Evolutionary conservation across 306 rosid species (phyloP), one percentile per base, ranked within the genome.

Genomic region (Dalbergia cultrata): DNA sequence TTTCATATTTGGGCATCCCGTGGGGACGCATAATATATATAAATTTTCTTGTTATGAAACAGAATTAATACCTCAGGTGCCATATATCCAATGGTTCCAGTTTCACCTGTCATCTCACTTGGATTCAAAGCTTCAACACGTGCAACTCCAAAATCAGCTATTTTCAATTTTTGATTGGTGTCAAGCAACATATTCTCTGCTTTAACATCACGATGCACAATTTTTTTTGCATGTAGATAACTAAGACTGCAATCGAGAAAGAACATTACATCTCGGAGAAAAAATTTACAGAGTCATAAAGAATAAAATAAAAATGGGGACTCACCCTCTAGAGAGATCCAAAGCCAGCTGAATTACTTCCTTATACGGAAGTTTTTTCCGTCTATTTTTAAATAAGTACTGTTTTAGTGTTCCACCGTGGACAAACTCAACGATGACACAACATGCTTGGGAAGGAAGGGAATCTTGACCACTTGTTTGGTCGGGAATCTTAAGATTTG

Each of bases 91-190:
- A 88, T 84, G 53, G 98, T 94, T 78, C 97, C 97, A 57, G 94
- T 90, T 85, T 92, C 92, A 18, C 98, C 93, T 0, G 98, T 92
- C 98, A 92, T 92, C 22, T 94, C 96, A 80, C 79, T 60, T 6
- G 88, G 93, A 54, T 94, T 89, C 39, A 56, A 76, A 19, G 98
- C 94, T 86, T 94, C 98, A 47, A 92, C 86, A 41, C 98, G 88
- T 60, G 98, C 92, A 83, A 92, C 94, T 1, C 97, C 98, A 54
- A 94, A 94, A 85, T 94, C 97, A 85, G 93, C 90, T 71, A 94
- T 88, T 88, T 92, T 94, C 73, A 94, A 43, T 31, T 81, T 90
- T 34, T 67, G 81, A 22, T 35, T 56, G 21, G 79, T 49, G 80
- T 90, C 94, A 8, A 94, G 81, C 81, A 94, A 63, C 90, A 94